Percentiles rank a stretch among this genome's conserved stretches.
Conservation (phyloP, 176 grass and related monocot species). For the Oryza coarctata region DNA sequence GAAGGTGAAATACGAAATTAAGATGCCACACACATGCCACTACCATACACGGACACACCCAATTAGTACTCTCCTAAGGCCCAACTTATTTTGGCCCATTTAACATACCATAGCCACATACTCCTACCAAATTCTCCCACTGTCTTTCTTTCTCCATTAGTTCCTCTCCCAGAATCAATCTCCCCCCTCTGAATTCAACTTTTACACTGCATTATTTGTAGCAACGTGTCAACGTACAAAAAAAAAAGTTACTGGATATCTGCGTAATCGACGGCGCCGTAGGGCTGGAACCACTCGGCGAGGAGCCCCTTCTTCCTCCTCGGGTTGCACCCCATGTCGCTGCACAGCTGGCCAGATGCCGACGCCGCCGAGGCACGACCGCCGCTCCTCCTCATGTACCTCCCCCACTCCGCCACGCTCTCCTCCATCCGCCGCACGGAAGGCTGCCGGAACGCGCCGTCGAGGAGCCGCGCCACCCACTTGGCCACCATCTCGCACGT, state of each 20-base stretch:
- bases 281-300: constrained; percentile 70
- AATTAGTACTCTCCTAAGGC: too few relatives aligned
- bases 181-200: too few relatives aligned
- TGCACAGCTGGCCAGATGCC: constrained; percentile 59
- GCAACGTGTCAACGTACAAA: too few relatives aligned
- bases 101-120: too few relatives aligned
- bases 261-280: constrained; percentile 50
- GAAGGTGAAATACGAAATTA: too few relatives aligned
- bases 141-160: too few relatives aligned
- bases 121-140: too few relatives aligned
- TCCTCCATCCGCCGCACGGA: constrained; percentile 54
- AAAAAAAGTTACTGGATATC: constrained; percentile 24
- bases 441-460: constrained; percentile 58
- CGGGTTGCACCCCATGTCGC: constrained; percentile 67
- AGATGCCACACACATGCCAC: too few relatives aligned
- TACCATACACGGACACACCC: too few relatives aligned
- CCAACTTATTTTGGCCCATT: too few relatives aligned
- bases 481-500: constrained; percentile 54
- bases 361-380: constrained; percentile 42
- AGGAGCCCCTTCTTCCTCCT: constrained; percentile 65
- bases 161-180: too few relatives aligned
- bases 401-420: constrained; percentile 53
- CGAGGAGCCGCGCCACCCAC: constrained; percentile 61
- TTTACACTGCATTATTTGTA: too few relatives aligned
- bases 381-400: constrained; percentile 36